Base-by-base conservation (phyloP, 306 rosid species). In the Fragaria nilgerrensis region DNA sequence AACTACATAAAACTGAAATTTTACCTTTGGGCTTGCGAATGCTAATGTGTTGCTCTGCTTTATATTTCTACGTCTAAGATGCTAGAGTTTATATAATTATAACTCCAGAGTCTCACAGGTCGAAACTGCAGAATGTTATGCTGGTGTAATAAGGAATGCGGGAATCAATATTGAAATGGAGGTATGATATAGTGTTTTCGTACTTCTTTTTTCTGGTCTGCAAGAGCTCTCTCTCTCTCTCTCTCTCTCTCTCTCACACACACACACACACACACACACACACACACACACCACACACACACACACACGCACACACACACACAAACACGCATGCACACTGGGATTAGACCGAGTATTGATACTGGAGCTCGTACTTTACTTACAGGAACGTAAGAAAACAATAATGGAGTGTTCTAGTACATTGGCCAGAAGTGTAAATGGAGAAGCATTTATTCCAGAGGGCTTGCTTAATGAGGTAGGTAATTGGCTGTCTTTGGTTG, bases 381-480 rank as follows among this genome's bases (percentile, higher is more conserved):
- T 67, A 49, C 84, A 94, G 98, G 94, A 77, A 67, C 94, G 97
- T 32, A 92, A 88, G 87, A 82, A 82, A 79, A 77, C 52, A 56
- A 83, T 94, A 76, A 68, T 88, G 70, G 93, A 90, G 75, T 84
- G 86, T 77, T 89, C 93, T 77, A 85, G 62, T 79, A 81, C 83
- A 36, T 82, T 94, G 80, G 97, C 96, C 61, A 81, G 84, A 88
- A 88, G 93, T 80, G 88, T 94, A 55, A 79, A 92, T 55, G 97
- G 96, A 39, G 80, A 85, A 80, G 75, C 82, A 81, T 81, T 89
- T 77, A 75, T 91, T 80, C 91, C 84, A 23, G 85, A 88, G 75
- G 90, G 86, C 79, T 84, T 94, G 80, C 96, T 94, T 72, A 88
- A 92, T 44, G 97, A 94, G 97, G 98, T 94, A 68, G 39, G 81